Evolutionary conservation across 2,329 filamentous ascomycete species (phyloP).

Genomic region (Coniochaeta sp.): DNA sequence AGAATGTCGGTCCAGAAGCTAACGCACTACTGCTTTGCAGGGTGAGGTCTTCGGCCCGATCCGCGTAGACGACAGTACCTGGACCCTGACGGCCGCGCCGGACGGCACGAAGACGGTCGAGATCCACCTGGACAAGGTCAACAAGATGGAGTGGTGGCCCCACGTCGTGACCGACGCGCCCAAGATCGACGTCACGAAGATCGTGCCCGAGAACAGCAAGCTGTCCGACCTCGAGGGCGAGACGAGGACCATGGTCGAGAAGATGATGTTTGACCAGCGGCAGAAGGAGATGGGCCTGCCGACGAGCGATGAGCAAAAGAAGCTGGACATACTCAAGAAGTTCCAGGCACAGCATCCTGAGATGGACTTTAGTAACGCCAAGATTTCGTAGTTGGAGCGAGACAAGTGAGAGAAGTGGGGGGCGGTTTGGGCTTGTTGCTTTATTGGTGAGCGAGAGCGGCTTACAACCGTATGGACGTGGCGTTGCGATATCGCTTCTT

Average conservation of each 20-base stretch:
- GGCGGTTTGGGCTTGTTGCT: no score
- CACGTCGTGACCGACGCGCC: constrained; percentile 83
- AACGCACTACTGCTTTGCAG: constrained; percentile 37
- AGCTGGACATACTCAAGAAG: constrained; percentile 84
- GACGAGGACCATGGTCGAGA: constrained; percentile 96
- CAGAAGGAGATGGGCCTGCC: constrained; percentile 91
- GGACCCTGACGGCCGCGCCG: constrained; percentile 72
- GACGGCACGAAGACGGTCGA: constrained; percentile 51
- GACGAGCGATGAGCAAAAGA: constrained; percentile 91
- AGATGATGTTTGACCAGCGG: constrained; percentile 99
- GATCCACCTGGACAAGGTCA: constrained; percentile 88
- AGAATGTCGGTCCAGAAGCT: not conserved
- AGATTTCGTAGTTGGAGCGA: constrained; percentile 40
- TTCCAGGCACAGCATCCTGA: constrained; percentile 77
- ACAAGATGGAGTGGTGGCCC: constrained; percentile 98
- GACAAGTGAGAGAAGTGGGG: no score
- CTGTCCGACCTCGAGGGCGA: constrained; percentile 89
- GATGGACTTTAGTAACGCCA: constrained; percentile 66
- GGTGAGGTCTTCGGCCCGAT: constrained; percentile 79
- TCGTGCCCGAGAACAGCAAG: constrained; percentile 86
- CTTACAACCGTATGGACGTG: no score
- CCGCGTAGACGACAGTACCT: constrained; percentile 80
- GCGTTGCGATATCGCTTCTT: no score
- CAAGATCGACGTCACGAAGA: constrained; percentile 91
- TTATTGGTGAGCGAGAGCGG: no score